Evolutionary conservation across 352 stramenopile species (phyloP).

Genomic region (Pythium insidiosum): DNA sequence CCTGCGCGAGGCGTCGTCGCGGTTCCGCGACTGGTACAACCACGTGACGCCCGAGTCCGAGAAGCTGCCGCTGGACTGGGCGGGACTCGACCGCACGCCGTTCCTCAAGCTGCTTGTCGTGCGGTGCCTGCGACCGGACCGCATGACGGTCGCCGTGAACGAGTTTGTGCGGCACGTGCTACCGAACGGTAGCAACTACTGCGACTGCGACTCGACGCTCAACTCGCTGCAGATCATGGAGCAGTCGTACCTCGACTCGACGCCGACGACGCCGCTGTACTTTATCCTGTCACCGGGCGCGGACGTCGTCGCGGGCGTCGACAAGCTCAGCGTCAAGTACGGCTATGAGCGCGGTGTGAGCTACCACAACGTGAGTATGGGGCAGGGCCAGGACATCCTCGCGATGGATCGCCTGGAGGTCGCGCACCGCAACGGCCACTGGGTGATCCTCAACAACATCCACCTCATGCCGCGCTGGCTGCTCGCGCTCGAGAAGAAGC

Average conservation of each 20-base stretch:
- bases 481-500: constrained; percentile 94
- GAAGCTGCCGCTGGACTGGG: constrained; percentile 96
- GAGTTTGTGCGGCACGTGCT: constrained; percentile 94
- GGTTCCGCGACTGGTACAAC: constrained; percentile 99
- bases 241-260: constrained; percentile 92
- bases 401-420: constrained; percentile 94
- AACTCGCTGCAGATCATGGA: constrained; percentile 95
- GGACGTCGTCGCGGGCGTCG: constrained; percentile 93
- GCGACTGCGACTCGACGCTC: constrained; percentile 94
- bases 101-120: constrained; percentile 97
- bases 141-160: constrained; percentile 92
- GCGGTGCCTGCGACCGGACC: constrained; percentile 89
- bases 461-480: constrained; percentile 97
- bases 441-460: constrained; percentile 98
- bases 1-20: constrained; percentile 90
- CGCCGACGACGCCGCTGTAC: constrained; percentile 93
- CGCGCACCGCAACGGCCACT: constrained; percentile 94
- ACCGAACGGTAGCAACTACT: constrained; percentile 91
- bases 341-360: constrained; percentile 93
- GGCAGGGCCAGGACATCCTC: constrained; percentile 94
- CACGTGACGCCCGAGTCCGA: constrained; percentile 93
- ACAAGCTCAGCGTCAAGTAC: constrained; percentile 93
- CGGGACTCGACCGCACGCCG: constrained; percentile 90
- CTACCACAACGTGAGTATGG: constrained; percentile 98
- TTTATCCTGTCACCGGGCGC: constrained; percentile 95